Conservation (phyloP, 768 basidiomycete genomes). For the Lactarius indigo region DNA sequence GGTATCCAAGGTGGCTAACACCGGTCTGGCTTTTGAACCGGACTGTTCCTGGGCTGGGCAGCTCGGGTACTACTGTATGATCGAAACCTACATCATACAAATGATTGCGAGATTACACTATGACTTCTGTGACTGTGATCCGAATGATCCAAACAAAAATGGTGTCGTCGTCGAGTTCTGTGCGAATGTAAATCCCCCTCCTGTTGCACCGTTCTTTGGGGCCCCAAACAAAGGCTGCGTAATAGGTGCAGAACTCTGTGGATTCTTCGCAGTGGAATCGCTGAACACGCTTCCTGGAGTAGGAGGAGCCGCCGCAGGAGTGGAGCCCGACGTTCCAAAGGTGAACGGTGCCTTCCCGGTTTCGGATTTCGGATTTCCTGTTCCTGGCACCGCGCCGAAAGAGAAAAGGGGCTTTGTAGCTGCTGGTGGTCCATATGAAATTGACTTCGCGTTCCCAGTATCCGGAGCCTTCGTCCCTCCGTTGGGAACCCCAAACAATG, state of each 20-base stretch:
- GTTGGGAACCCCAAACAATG: slow-evolving; percentile 2
- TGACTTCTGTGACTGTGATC: slow-evolving; percentile 18
- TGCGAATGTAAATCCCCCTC: slow-evolving; percentile 2
- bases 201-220: slow-evolving; percentile 9
- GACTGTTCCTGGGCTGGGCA: not conserved
- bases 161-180: not conserved
- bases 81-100: not conserved
- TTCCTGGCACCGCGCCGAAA: slow-evolving; percentile 2
- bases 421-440: not conserved
- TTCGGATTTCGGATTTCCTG: not conserved
- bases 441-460: not conserved
- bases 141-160: slow-evolving; percentile 17
- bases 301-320: slow-evolving; percentile 12
- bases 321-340: not conserved
- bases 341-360: slow-evolving; percentile 11
- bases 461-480: slow-evolving; percentile 1
- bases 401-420: slow-evolving; percentile 8
- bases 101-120: not conserved
- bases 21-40: slow-evolving; percentile 4
- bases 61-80: not conserved
- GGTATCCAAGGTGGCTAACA: not conserved
- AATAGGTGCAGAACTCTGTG: slow-evolving; percentile 9
- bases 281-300: slow-evolving; percentile 21
- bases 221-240: slow-evolving; percentile 12
- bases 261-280: slow-evolving; percentile 3